phyloP scores from a whole-genome alignment of 495 filamentous ascomycete species.

The Corynascus novoguineensis region DNA sequence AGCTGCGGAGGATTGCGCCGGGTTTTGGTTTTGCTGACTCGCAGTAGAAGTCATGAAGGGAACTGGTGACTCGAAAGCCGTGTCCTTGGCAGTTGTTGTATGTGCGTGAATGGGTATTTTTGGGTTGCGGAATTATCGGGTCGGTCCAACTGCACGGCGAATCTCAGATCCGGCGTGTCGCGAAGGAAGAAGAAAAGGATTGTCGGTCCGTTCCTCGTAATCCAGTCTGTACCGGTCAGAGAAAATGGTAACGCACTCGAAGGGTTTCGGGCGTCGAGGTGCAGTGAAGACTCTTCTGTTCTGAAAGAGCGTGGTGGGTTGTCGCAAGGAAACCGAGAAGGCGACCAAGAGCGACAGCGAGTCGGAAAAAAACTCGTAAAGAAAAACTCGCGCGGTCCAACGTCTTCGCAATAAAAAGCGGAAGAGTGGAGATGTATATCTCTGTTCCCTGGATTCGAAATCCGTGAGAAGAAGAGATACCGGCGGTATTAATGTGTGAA shows the following conservation, averaged over 20 bases:
- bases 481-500: slow-evolving; percentile 25
- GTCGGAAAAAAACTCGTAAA: slow-evolving; percentile 4
- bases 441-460: slow-evolving; percentile 29
- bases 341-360: slow-evolving; percentile 20
- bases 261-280: slow-evolving; percentile 19
- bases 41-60: slow-evolving; percentile 49
- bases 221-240: slow-evolving; percentile 7
- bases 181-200: slow-evolving; percentile 22
- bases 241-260: slow-evolving; percentile 13
- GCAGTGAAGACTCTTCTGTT: slow-evolving; percentile 22
- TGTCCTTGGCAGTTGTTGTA: slow-evolving; percentile 17
- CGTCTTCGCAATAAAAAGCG: slow-evolving; percentile 18
- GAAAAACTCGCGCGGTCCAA: slow-evolving; percentile 10
- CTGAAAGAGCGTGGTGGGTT: slow-evolving; percentile 28
- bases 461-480: slow-evolving; percentile 29
- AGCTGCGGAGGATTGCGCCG: slow-evolving; percentile 56
- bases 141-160: slow-evolving; percentile 24
- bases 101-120: slow-evolving; percentile 14
- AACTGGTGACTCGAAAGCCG: slow-evolving; percentile 35
- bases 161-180: slow-evolving; percentile 33
- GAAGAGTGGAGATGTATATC: slow-evolving; percentile 39
- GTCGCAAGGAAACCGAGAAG: slow-evolving; percentile 23
- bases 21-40: slow-evolving; percentile 45
- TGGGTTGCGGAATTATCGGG: slow-evolving; percentile 13
- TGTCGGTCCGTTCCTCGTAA: slow-evolving; percentile 9